A percentile compares a stretch with the other conserved stretches of the same genome.
These are phyloP conservation scores for Fusarium pseudonygamai DNA, from an alignment of 2,329 filamentous ascomycete genomes.

Conservation along the genomic window DNA sequence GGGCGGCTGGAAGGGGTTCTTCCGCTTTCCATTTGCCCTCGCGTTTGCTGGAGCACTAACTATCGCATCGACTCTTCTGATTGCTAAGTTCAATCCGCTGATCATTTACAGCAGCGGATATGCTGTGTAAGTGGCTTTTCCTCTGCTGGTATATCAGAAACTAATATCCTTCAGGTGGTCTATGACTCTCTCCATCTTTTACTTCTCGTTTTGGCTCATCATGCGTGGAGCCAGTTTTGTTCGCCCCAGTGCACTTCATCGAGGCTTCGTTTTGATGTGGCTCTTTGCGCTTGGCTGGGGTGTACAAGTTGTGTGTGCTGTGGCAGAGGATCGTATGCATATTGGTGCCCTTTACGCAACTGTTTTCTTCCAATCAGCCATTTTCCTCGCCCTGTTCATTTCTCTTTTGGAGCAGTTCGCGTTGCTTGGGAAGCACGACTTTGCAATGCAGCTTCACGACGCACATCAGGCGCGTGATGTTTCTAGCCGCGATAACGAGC, in stretches of 20 bases:
- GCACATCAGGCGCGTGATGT: conserved; percentile 56
- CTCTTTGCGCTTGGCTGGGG: conserved; percentile 80
- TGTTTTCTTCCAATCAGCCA: conserved; percentile 79
- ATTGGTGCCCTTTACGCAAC: conserved; percentile 82
- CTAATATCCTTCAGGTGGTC: conserved; percentile 66
- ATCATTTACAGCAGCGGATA: conserved; percentile 93
- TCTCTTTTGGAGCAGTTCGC: conserved; percentile 83
- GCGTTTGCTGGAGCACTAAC: conserved; percentile 73
- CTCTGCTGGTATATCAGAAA: too few relatives aligned
- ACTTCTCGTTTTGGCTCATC: conserved; percentile 84
- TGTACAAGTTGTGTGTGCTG: conserved; percentile 74
- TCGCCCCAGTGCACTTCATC: conserved; percentile 85
- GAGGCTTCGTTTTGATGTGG: conserved; percentile 85
- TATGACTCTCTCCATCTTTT: conserved; percentile 85
- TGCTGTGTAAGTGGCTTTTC: conserved; percentile 63
- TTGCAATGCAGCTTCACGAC: conserved; percentile 67
- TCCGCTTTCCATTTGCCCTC: conserved; percentile 83
- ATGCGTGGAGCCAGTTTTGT: conserved; percentile 80
- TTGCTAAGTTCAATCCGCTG: conserved; percentile 86
- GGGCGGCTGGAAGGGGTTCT: conserved; percentile 82
- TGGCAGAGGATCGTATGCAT: conserved; percentile 78
- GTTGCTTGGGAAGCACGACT: conserved; percentile 76
- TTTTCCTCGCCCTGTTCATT: conserved; percentile 79
- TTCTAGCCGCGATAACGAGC: conserved; percentile 41
- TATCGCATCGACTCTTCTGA: conserved; percentile 76